Evolutionary conservation across 2,329 filamentous ascomycete genomes (phyloP), one percentile per base, ranked within the genome.

Genomic region (Alternaria longipes): DNA sequence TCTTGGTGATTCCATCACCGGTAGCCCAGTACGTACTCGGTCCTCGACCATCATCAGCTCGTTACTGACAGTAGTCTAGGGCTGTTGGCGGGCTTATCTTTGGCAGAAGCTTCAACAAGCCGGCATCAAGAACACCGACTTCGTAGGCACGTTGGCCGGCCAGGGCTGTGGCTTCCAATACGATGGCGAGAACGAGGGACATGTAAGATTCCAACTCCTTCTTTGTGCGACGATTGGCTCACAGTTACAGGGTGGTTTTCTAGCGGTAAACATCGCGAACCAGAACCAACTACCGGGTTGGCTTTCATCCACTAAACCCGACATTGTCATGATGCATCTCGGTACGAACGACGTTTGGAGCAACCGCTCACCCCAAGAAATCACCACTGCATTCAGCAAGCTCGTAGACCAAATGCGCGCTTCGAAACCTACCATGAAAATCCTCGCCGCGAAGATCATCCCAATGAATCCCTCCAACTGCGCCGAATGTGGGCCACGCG

Each of bases 251-350:
- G 63, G 52, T n/a, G 63, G 63, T 8, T 65, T 46, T 36, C 53
- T 54, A 14, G 78, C 80, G 6, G 71, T 69, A 42, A 74, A 79
- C 2, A 80, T 78, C 7, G 78, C 76, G 5, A 69, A 71, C 28
- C 79, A 80, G 51, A 77, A 78, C 45, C 69, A 71, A 38, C 74
- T 82, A 3, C 70, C 72, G 1, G 66, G 61, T 8, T 82, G 79
- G 79, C 71, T 82, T 20, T 62, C 66, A 0, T 60, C 70, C 20
- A 72, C 78, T 6, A 72, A 74, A 20, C 79, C 81, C 0, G 78
- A 81, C 62, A 68, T 82, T 41, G 75, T 81, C 36, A 73, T 80
- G 66, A 80, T 82, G 79, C 79, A 81, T 64, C 71, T 82, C 3
- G 79, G 77, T 8, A 80, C 79, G 3, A 79, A 80, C 68, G 80